Evolutionary conservation across 768 basidiomycete species (phyloP), one percentile per base, ranked within the genome.

Genomic region (Leccinum uliginosum): DNA sequence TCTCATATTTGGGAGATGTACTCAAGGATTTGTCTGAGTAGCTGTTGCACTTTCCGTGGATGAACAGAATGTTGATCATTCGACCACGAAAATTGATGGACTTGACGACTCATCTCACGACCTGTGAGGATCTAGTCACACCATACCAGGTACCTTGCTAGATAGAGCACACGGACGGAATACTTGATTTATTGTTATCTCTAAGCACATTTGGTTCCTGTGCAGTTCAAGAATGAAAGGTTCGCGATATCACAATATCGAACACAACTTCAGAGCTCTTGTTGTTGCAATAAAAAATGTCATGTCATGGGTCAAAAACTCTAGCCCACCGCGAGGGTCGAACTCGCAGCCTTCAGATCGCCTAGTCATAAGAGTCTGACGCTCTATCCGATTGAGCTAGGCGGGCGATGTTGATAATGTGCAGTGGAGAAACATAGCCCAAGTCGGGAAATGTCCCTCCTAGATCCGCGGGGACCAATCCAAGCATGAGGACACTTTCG

Each of bases 11-110:
- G 38, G 27, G 26, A 11, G 38, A 46, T n/a, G n/a, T 45, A 43
- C 51, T 56, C 26, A 55, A 24, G 11, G 21, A 50, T 29, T n/a
- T 19, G 6, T 60, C 26, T 40, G 46, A 27, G n/a, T 60, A 91
- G 89, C 62, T 91, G 88, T 65, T 91, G 87, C 73, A 91, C 90
- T 53, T 91, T 78, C 74, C 83, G 88, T 60, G 86, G 88, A 73
- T 88, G 66, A 75, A 50, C 38, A 53, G 54, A 58, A 62, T 73
- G 72, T 65, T 59, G 58, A 66, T 15, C 68, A 71, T 67, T 63
- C 60, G n/a, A 59, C 30, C 44, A 43, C 19, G 60, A 44, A 56
- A 52, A 11, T 30, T 53, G 51, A 60, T 56, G 54, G 57, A 55
- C 61, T 54, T 53, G 51, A 68, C n/a, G 63, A 63, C 38, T 40